Evolutionary conservation across 2,329 filamentous ascomycete genomes (phyloP).

Genomic region (Penicillium sp.): DNA sequence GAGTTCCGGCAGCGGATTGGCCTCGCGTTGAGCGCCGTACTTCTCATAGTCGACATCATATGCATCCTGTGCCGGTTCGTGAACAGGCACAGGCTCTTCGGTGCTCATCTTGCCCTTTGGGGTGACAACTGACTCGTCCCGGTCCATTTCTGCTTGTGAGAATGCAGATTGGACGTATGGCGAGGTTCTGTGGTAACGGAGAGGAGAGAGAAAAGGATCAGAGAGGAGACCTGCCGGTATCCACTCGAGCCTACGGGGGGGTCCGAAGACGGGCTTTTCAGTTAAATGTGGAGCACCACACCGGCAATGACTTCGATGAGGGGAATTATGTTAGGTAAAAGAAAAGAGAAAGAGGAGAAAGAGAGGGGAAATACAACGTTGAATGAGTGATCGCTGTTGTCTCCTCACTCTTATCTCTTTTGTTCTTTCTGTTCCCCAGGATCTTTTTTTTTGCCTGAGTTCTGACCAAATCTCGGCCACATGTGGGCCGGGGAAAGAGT

Average conservation of each 20-base stretch:
- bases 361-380: not conserved
- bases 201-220: constrained; percentile 9
- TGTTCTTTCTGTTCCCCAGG: not conserved
- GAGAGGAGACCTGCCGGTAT: constrained; percentile 6
- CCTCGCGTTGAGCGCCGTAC: constrained; percentile 38
- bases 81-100: constrained; percentile 24
- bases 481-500: constrained; percentile 12
- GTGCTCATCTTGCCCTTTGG: constrained; percentile 26
- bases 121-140: constrained; percentile 17
- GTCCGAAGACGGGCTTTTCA: constrained; percentile 11
- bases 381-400: not conserved
- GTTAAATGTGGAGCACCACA: constrained; percentile 14
- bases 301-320: constrained; percentile 8
- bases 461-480: not conserved
- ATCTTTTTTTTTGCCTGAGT: not conserved
- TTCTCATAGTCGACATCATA: constrained; percentile 40
- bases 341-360: constrained; percentile 12
- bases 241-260: constrained; percentile 12
- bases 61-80: constrained; percentile 10
- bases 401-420: not conserved
- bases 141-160: constrained; percentile 24
- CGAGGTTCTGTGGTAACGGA: not conserved
- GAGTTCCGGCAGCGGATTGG: constrained; percentile 62
- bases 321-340: constrained; percentile 26
- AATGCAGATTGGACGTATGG: not conserved